phyloP scores from a whole-genome alignment of 306 rosid species.

The Dalbergia oliveri region DNA sequence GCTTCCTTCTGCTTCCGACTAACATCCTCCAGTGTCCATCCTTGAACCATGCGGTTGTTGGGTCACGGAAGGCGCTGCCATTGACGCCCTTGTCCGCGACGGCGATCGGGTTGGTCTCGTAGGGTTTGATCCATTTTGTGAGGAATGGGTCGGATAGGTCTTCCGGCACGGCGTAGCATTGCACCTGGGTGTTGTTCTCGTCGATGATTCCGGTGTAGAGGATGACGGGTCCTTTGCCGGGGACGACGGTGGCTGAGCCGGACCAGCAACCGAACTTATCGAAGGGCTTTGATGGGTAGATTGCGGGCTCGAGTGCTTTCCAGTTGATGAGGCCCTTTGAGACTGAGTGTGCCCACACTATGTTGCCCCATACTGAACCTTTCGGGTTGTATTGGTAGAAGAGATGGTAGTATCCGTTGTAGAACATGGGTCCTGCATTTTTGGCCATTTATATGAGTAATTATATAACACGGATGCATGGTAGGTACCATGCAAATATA shows the following conservation, averaged over 20 bases:
- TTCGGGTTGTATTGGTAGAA: conserved; percentile 93
- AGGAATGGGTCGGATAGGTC: conserved; percentile 66
- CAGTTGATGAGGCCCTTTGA: conserved; percentile 82
- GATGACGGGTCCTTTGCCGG: conserved; percentile 73
- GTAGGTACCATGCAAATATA: neutral
- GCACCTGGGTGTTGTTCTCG: conserved; percentile 59
- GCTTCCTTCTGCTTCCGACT: conserved; percentile 64
- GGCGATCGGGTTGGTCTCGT: conserved; percentile 62
- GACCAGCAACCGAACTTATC: conserved; percentile 94
- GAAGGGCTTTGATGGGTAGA: conserved; percentile 75
- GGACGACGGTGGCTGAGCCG: conserved; percentile 79
- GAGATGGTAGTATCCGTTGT: conserved; percentile 73
- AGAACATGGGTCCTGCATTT: conserved; percentile 77
- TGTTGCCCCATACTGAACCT: conserved; percentile 93
- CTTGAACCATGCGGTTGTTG: conserved; percentile 79
- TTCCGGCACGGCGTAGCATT: conserved; percentile 67
- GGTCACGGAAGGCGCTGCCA: conserved; percentile 76
- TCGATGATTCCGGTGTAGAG: conserved; percentile 74
- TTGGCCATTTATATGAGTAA: neutral
- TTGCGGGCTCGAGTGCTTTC: conserved; percentile 60
- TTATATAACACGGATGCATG: too few species aligned
- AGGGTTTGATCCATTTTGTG: conserved; percentile 73
- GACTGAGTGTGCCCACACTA: conserved; percentile 93
- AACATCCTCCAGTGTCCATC: conserved; percentile 69
- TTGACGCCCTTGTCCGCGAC: conserved; percentile 46